A percentile compares a stretch with the other conserved stretches of the same genome.
Evolutionary conservation across 163 green algal genomes (phyloP).

Genomic region (Scenedesmus sp.): DNA sequence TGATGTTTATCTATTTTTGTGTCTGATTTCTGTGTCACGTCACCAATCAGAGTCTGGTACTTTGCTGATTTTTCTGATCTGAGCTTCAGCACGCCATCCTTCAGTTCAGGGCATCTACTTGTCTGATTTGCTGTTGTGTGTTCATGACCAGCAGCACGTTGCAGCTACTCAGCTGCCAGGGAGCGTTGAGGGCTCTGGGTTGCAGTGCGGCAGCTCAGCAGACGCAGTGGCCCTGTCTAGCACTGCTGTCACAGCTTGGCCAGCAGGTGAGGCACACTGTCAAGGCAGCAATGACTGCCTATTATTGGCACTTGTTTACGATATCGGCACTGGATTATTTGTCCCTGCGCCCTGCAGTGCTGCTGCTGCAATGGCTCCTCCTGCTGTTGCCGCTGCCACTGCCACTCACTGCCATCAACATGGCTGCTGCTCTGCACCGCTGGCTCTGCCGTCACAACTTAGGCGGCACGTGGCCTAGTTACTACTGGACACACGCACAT

Average conservation of each 20-base stretch:
- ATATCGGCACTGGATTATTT: not conserved
- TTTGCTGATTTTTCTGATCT: not conserved
- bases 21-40: not conserved
- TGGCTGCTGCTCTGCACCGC: not conserved
- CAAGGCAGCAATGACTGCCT: not conserved
- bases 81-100: not conserved
- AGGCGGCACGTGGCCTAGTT: not conserved
- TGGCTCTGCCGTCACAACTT: not conserved
- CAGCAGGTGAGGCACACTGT: not conserved
- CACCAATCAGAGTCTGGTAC: not conserved
- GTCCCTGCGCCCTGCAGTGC: not conserved
- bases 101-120: not conserved
- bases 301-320: not conserved
- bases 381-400: not conserved
- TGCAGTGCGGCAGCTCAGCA: conserved; percentile 13
- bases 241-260: not conserved
- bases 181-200: not conserved
- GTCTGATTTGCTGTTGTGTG: not conserved
- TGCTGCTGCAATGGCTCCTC: not conserved
- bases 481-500: not conserved
- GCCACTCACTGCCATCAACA: not conserved
- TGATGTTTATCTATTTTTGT: not conserved
- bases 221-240: not conserved
- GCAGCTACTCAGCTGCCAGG: conserved; percentile 3
- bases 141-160: not conserved